phyloP scores from a whole-genome alignment of 306 rosid species.

The Hippophae tibetana region DNA sequence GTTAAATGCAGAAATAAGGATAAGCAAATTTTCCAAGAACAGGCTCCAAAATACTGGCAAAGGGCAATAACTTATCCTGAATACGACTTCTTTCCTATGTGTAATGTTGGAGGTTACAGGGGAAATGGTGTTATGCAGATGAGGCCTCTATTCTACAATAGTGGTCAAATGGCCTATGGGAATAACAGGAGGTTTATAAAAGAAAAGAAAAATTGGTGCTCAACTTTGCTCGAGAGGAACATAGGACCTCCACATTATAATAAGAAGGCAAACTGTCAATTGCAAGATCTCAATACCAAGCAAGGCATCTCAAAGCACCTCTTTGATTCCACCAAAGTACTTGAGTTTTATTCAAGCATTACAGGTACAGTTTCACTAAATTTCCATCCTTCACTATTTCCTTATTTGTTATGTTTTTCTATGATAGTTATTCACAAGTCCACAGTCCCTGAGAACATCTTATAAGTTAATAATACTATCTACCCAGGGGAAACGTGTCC shows the following conservation, averaged over 20 bases:
- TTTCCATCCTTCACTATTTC: constrained; percentile 15
- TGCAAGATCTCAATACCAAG: constrained; percentile 16
- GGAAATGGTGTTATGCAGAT: constrained; percentile 6
- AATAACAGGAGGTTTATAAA: constrained; percentile 30
- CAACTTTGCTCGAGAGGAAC: constrained; percentile 19
- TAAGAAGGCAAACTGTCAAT: constrained; percentile 15
- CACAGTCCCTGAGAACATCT: constrained; percentile 18
- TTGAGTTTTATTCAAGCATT: constrained; percentile 20
- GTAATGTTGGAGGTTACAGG: constrained; percentile 11
- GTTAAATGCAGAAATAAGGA: constrained; percentile 22
- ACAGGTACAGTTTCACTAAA: constrained; percentile 31
- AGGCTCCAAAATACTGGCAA: constrained; percentile 19
- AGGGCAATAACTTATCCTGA: constrained; percentile 7
- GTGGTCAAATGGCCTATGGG: constrained; percentile 19
- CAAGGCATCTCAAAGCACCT: constrained; percentile 10
- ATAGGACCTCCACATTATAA: constrained; percentile 17
- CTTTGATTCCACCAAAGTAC: constrained; percentile 10
- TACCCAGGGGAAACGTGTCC: constrained; percentile 16
- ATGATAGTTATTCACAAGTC: constrained; percentile 7
- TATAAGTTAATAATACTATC: constrained; percentile 8
- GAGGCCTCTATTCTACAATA: constrained; percentile 23
- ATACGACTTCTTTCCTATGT: constrained; percentile 23
- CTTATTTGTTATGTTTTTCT: constrained; percentile 7
- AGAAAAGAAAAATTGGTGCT: constrained; percentile 21
- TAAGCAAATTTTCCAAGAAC: constrained; percentile 11